Base-by-base conservation (phyloP, 208 protist species). In the Crithidia bombi region DNA sequence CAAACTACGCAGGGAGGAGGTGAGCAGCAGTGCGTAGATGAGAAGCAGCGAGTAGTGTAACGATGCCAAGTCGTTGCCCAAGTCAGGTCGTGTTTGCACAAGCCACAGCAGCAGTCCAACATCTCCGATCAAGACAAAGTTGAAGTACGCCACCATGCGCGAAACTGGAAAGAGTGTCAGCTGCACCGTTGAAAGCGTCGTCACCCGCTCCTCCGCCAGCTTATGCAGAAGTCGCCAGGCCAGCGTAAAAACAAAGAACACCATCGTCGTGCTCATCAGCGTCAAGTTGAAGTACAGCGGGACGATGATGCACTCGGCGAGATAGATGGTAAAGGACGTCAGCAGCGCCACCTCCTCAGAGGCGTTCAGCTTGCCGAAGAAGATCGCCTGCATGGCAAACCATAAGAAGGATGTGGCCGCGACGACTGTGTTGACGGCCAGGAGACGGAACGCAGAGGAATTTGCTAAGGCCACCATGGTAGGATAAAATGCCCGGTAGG, bases 311-410 rank as follows among this genome's bases (percentile, higher is more conserved):
- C 78, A 91, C 65, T 93, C 89, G 3, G 74, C 64, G 28, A 87
- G 32, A 66, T 87, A 85, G n/a, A 91, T n/a, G 1, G 78, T 76
- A 23, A 78, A 54, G 25, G 79, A 51, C 4, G 46, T 69, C 15
- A 65, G 32, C 49, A 92, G 43, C 17, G 78, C 65, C 19, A 72
- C 69, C 33, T 51, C 46, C 71, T 96, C 87, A 2, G 73, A 56
- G 4, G 64, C 50, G 54, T 70, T 86, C 49, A 93, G 69, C 50
- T 44, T 57, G 35, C 91, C 91, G 75, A 96, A 96, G 71, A 93
- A 96, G 47, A 80, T 38, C 1, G 19, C 35, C 19, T 79, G 69
- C 17, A 81, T 35, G 21, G 83, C 14, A 36, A 79, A 44, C 81
- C 82, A 92, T 17, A 87, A 21, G 43, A 83, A 14, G 39, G 85